A percentile compares a stretch with the other conserved stretches of the same genome.
Evolutionary conservation across 1,139 yeast species (phyloP).

Genomic region (Sugiyamaella neomexicana): DNA sequence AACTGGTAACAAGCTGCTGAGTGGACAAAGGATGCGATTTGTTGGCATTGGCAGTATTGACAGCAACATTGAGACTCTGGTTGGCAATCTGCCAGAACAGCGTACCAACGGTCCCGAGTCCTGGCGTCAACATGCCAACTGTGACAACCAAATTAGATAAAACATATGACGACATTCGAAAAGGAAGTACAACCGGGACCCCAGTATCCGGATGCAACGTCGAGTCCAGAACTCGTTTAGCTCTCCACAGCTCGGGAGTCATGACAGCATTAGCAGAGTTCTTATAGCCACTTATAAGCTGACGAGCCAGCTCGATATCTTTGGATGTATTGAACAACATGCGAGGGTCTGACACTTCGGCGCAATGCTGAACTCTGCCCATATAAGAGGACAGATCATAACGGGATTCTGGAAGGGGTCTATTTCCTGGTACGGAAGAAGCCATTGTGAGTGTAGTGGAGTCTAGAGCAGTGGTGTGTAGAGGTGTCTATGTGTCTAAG

Average conservation of each 20-base stretch:
- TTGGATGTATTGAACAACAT: slow-evolving; percentile 73
- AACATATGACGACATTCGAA: slow-evolving; percentile 96
- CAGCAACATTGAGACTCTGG: slow-evolving; percentile 94
- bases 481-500: too few species aligned
- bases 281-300: slow-evolving; percentile 66
- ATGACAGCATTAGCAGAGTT: slow-evolving; percentile 60
- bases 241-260: slow-evolving; percentile 86
- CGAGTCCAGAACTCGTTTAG: slow-evolving; percentile 82
- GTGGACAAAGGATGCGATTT: slow-evolving; percentile 89
- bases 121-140: slow-evolving; percentile 96
- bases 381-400: slow-evolving; percentile 79
- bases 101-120: slow-evolving; percentile 85
- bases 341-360: slow-evolving; percentile 87
- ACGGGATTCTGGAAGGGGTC: slow-evolving; percentile 72
- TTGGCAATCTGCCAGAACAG: slow-evolving; percentile 97
- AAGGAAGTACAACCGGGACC: slow-evolving; percentile 85
- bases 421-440: slow-evolving; percentile 78
- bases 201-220: slow-evolving; percentile 96
- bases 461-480: too few species aligned
- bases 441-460: slow-evolving; percentile 55
- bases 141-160: slow-evolving; percentile 91
- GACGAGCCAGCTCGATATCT: slow-evolving; percentile 65
- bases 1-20: slow-evolving; percentile 70
- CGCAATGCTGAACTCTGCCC: slow-evolving; percentile 94
- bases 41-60: slow-evolving; percentile 93